A percentile compares a stretch with the other conserved stretches of the same genome.
phyloP scores from a whole-genome alignment of 352 stramenopile genomes.

The Chrysophaeum taylorii region DNA sequence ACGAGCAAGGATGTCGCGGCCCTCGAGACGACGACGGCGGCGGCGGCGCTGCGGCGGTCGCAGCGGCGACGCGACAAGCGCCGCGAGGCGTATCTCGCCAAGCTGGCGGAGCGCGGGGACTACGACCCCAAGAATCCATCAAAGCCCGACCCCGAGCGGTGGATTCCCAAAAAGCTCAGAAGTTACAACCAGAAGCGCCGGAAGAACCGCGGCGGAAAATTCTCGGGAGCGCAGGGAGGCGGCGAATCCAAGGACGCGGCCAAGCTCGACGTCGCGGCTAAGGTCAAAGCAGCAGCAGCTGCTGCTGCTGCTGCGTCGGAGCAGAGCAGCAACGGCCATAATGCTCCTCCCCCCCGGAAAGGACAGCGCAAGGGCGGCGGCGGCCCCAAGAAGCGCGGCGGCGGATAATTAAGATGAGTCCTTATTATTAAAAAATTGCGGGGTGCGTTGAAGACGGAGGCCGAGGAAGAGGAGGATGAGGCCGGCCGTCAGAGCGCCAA shows the following conservation, averaged over 20 bases:
- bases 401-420: no score
- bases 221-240: constrained; percentile 45
- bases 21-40: no score
- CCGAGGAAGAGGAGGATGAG: no score
- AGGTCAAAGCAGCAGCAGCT: no score
- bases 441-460: no score
- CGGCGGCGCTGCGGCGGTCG: neutral
- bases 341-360: no score
- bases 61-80: constrained; percentile 17
- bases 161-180: constrained; percentile 62
- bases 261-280: constrained; percentile 63
- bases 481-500: no score
- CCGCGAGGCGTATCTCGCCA: constrained; percentile 42
- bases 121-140: constrained; percentile 48
- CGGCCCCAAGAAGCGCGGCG: no score
- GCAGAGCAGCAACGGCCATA: no score
- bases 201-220: constrained; percentile 34
- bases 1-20: neutral
- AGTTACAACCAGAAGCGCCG: constrained; percentile 45
- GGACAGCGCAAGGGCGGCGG: no score
- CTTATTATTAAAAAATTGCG: no score
- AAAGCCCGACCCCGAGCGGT: constrained; percentile 63
- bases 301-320: no score
- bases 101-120: constrained; percentile 42
- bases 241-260: constrained; percentile 47